Base-by-base conservation (phyloP, 169 alveolate genomes). In the Plasmodium malariae region DNA sequence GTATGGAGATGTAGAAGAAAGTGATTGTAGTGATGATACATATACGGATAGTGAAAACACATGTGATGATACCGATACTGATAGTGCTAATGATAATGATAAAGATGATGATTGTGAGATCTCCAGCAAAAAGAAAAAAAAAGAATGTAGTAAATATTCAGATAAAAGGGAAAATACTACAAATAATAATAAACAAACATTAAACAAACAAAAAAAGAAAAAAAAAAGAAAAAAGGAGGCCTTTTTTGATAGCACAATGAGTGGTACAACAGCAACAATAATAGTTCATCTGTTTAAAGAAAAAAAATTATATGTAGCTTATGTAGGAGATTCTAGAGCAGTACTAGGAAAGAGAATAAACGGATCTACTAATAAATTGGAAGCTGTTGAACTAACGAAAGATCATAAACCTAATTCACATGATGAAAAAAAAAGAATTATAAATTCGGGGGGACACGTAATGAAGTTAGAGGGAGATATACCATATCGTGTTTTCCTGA, bases 281-380 rank as follows among this genome's bases (percentile, higher is more conserved):
- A 74, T 93, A 45, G 74, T 86, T 43, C 92, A 92, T 62, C 48
- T 88, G 60, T 92, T 90, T 62, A 60, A 63, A 37, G 92, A 93
- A 45, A 87, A 87, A 28, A 90, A 88, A 78, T 87, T 86, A 89
- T 88, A 78, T 88, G 74, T 94, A 26, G 97, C 97, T 19, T 96
- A 96, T 71, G 98, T 95, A 14, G 98, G 98, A 14, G 98, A 96
- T 85, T 95, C 97, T 28, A 92, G 97, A 48, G 93, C 95, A 2
- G 96, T 96, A 1, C 92, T 95, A n/a, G 97, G 95, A 68, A 83
- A 72, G 51, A 93, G 93, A 69, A 76, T 90, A 89, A 73, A 92
- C 3, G 93, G 93, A 60, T 87, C 92, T 11, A 80, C 93, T 60
- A 74, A 92, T 26, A 71, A 74, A 14, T 49, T 92, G 24, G 92